Evolutionary conservation across 2,329 filamentous ascomycete genomes (phyloP), one percentile per base, ranked within the genome.

Genomic region (Graphiopsis chlorocephala): DNA sequence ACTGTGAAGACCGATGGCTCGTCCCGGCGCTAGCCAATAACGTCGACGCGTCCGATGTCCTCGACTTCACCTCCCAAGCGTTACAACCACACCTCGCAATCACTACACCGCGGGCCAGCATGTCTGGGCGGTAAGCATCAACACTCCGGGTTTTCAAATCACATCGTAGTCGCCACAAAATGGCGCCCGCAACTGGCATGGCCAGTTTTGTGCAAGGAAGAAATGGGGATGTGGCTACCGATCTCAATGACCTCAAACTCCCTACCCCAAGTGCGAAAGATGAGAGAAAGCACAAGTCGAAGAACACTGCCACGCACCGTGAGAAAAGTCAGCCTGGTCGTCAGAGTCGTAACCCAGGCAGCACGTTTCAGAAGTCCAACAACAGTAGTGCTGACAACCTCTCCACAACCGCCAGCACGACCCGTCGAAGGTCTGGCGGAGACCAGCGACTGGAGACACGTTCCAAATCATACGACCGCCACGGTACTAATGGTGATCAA

Each of bases 341-440:
- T 17, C 31, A 23, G 11, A 15, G n/a, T 11, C 59, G 31, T 2
- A 31, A 29, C 20, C 10, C 29, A 11, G 58, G 50, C 1, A 28
- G 10, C 14, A 14, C 33, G 2, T 61, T 47, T 28, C 8, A 31
- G 7, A 31, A 47, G 14, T 53, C 48, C 14, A 62, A 31, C 14
- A 25, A 28, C 20, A 55, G 47, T 45, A 55, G 59, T 23, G 31
- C 48, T 53, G 59, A 62, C 20, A 48, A 33, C 20, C 12, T 62
- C 10, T 62, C 59, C n/a, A 62, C 59, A 23, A 62, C 59, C 47
- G 59, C 59, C 47, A 62, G 59, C 29, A 62, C 59, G 11, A 31
- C 59, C 26, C 59, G 59, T 25, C 59, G 3, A 8, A 62, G 48
- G 23, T 28, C 12, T 45, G 59, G 23, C 20, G 31, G 31, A 23